Evolutionary conservation across 768 basidiomycete genomes (phyloP), one percentile per base, ranked within the genome.

Genomic region (Mycena polygramma): DNA sequence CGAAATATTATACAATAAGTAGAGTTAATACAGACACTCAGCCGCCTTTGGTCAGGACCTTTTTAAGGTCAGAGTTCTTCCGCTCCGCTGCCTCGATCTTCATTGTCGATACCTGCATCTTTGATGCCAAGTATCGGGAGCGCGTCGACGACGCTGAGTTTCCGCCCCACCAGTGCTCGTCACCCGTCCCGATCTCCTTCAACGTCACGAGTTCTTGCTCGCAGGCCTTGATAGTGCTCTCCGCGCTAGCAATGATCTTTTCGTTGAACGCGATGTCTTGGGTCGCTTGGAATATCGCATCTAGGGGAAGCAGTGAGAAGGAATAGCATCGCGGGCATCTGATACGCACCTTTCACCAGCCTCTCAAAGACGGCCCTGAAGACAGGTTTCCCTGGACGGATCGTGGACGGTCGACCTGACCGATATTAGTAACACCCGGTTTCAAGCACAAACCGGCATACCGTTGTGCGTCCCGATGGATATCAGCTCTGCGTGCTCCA

Each of bases 401-500:
- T 93, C 2, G 85, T 87, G 2, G 94, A 91, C 1, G 97, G 94
- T 19, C 95, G 91, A 2, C 66, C 55, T 67, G 26, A 0, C 17
- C 36, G 30, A 30, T 13, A 14, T 58, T 15, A 59, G 26, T 45
- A 17, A 41, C 10, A 70, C 81, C 57, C 26, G 11, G 30, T 90
- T 89, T 15, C 7, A 46, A 17, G 45, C 19, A 20, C 15, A 20
- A 14, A 14, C 14, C 45, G 19, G 15, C 63, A 30, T 57, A 68
- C 95, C 94, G 70, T 97, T 90, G 22, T 85, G 79, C 8, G 93
- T 94, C 9, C 86, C 87, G 54, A 99, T 92, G 0, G 91, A 84
- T 69, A 99, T 94, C 59, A 99, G 79, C 81, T 95, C 97, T 7
- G 92, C 91, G 70, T 94, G 92, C 77, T 98, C 97, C 90, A 99